Percentiles rank a stretch among this genome's conserved stretches.
These are phyloP conservation scores for Fusarium floridanum DNA, from an alignment of 2,329 filamentous ascomycete genomes.

Conservation along the genomic window DNA sequence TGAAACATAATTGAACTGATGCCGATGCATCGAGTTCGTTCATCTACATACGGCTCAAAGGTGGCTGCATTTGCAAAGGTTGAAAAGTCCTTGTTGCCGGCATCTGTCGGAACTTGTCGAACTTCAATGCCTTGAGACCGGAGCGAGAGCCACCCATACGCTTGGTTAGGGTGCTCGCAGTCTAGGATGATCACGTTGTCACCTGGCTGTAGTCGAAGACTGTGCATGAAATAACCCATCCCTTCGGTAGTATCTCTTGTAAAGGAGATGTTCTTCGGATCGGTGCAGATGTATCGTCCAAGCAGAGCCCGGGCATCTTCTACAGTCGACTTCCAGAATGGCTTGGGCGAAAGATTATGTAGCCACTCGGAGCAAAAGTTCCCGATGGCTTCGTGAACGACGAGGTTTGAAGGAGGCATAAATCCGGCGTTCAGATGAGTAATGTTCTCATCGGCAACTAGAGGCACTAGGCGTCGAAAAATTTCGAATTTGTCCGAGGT, in stretches of 20 bases:
- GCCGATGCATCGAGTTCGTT: slow-evolving; percentile 47
- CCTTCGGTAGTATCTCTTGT: slow-evolving; percentile 52
- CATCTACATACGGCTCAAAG: slow-evolving; percentile 49
- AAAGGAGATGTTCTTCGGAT: slow-evolving; percentile 43
- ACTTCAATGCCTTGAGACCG: slow-evolving; percentile 46
- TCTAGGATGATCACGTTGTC: slow-evolving; percentile 52
- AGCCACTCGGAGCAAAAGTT: slow-evolving; percentile 45
- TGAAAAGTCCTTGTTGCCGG: neutral
- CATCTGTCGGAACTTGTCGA: slow-evolving; percentile 22
- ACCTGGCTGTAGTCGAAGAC: slow-evolving; percentile 40
- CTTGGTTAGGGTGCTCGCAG: slow-evolving; percentile 50
- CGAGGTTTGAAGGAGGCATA: slow-evolving; percentile 48
- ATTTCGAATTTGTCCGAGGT: neutral
- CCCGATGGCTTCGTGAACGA: slow-evolving; percentile 48
- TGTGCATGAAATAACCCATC: slow-evolving; percentile 45
- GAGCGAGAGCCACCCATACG: slow-evolving; percentile 48
- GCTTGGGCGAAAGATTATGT: slow-evolving; percentile 40
- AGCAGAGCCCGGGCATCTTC: slow-evolving; percentile 42
- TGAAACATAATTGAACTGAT: slow-evolving; percentile 52
- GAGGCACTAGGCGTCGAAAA: slow-evolving; percentile 12
- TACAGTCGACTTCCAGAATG: slow-evolving; percentile 35
- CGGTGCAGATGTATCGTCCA: slow-evolving; percentile 48
- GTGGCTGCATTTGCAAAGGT: slow-evolving; percentile 12
- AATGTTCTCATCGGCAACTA: neutral
- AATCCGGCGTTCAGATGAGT: slow-evolving; percentile 50